Evolutionary conservation across 129 eudicot species (phyloP).

Genomic region (Ambrosia artemisiifolia): DNA sequence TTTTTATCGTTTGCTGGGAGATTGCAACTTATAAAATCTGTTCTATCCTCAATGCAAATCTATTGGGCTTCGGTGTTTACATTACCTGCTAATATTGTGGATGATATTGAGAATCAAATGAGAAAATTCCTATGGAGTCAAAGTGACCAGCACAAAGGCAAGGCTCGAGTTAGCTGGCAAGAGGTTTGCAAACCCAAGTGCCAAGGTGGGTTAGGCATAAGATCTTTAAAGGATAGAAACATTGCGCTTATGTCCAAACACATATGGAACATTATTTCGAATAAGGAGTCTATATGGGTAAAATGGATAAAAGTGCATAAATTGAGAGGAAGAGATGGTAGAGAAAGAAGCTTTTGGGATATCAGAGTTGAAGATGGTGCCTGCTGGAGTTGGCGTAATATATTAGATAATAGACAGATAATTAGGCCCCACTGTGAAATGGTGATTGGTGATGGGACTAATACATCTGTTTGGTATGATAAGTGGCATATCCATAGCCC

Average conservation of each 20-base stretch:
- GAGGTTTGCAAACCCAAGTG: background rate
- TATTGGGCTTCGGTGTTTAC: background rate
- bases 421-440: background rate
- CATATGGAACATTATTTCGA: background rate
- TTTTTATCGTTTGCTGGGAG: background rate
- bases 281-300: background rate
- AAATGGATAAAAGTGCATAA: background rate
- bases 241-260: background rate
- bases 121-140: background rate
- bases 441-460: background rate
- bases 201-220: background rate
- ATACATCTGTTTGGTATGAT: background rate
- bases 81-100: too few relatives aligned
- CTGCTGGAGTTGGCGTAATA: background rate
- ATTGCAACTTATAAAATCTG: background rate
- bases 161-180: background rate
- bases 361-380: background rate
- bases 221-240: background rate
- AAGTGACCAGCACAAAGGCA: background rate
- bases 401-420: too few relatives aligned
- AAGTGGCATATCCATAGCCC: background rate
- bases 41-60: background rate
- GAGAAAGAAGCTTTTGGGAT: background rate
- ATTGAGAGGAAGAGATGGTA: background rate
- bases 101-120: too few relatives aligned